Conservation (phyloP, 2,329 filamentous ascomycete species). For the Fusarium bactridioides region DNA sequence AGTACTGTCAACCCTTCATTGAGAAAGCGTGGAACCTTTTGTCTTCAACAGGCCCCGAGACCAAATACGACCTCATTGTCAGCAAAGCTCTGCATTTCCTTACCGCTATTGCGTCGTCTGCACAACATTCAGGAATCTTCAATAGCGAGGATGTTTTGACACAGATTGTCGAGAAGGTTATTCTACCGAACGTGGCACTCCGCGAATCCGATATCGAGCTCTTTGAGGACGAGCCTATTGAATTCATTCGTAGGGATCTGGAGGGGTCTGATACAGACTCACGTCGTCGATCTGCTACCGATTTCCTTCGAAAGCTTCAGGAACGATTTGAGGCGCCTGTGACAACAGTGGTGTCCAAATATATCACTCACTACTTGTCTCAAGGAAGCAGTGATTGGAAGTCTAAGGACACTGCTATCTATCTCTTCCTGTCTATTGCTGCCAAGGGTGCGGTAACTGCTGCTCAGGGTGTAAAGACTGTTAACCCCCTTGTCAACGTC, state of each 20-base stretch:
- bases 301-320: constrained; percentile 89
- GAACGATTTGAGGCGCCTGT: constrained; percentile 88
- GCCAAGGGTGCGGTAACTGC: constrained; percentile 89
- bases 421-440: constrained; percentile 92
- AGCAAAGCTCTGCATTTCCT: constrained; percentile 95
- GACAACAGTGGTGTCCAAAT: constrained; percentile 84
- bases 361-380: constrained; percentile 86
- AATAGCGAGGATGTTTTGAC: constrained; percentile 80
- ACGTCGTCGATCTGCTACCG: constrained; percentile 87
- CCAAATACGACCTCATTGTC: constrained; percentile 92
- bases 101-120: constrained; percentile 83
- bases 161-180: constrained; percentile 94
- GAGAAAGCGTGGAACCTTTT: constrained; percentile 90
- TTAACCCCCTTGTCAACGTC: constrained; percentile 87
- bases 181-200: constrained; percentile 89
- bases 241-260: constrained; percentile 93
- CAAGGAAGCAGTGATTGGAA: constrained; percentile 90
- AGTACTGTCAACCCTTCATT: constrained; percentile 83
- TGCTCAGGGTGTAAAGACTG: constrained; percentile 87
- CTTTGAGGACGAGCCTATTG: constrained; percentile 98
- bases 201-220: constrained; percentile 94
- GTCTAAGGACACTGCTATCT: constrained; percentile 97
- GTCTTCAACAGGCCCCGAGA: constrained; percentile 84
- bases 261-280: constrained; percentile 98
- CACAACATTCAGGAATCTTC: constrained; percentile 83